Conservation (phyloP, 2,329 filamentous ascomycete species). For the Podosphaera aphanis region DNA sequence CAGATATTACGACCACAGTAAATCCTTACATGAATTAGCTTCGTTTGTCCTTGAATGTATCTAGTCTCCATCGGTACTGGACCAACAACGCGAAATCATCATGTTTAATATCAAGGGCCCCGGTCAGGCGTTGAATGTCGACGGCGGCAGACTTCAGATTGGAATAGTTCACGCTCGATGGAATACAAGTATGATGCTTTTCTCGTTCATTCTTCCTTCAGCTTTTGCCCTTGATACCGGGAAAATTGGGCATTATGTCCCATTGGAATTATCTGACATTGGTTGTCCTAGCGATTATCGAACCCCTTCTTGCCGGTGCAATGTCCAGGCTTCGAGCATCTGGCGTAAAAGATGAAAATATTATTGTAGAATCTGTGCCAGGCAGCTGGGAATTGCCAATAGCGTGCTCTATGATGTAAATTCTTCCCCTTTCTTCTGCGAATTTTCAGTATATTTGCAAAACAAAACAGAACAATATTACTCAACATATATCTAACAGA, state of each 20-base stretch:
- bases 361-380: slow-evolving; percentile 71
- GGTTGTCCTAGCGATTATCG: slow-evolving; percentile 43
- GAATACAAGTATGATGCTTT: slow-evolving; percentile 31
- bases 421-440: not conserved
- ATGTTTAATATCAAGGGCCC: slow-evolving; percentile 29
- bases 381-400: slow-evolving; percentile 89
- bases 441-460: not conserved
- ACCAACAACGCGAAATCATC: no score
- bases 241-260: not conserved
- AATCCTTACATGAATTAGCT: no score
- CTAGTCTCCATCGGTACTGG: no score
- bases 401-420: slow-evolving; percentile 35
- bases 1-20: no score
- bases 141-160: slow-evolving; percentile 58
- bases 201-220: not conserved
- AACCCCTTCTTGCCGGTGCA: slow-evolving; percentile 58
- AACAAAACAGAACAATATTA: no score
- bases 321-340: slow-evolving; percentile 53
- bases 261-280: not conserved
- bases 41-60: no score
- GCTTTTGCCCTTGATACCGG: not conserved
- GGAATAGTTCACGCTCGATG: slow-evolving; percentile 91
- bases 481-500: no score
- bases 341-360: slow-evolving; percentile 72
- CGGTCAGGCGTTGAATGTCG: slow-evolving; percentile 33